phyloP scores from a whole-genome alignment of 306 rosid species.

The Quercus dentata region DNA sequence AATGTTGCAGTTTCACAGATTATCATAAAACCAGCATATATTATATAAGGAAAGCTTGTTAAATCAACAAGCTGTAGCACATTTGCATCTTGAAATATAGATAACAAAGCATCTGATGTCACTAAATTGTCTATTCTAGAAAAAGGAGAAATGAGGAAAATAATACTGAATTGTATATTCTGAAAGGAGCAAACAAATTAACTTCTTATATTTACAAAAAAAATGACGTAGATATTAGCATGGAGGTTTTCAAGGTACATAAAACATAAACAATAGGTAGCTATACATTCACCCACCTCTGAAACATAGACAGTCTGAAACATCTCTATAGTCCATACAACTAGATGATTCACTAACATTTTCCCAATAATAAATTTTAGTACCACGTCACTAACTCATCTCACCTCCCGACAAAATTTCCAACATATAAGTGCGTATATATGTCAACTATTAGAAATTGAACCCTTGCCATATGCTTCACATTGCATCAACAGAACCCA shows the following conservation, averaged over 20 bases:
- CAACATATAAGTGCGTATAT: background rate
- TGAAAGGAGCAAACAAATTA: background rate
- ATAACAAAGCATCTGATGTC: too few relatives aligned
- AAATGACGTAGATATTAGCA: background rate
- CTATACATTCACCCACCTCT: background rate
- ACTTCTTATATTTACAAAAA: background rate
- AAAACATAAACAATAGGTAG: background rate
- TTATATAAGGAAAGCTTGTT: background rate
- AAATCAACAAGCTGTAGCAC: background rate
- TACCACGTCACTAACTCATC: background rate
- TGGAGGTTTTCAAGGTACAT: background rate
- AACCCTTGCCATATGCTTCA: background rate
- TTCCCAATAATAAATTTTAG: background rate
- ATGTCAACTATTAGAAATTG: background rate
- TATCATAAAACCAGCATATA: background rate
- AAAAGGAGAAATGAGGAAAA: background rate
- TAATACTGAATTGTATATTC: background rate
- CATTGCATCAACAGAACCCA: background rate
- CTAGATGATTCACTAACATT: background rate
- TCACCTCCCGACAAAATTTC: background rate
- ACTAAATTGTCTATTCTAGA: too few relatives aligned
- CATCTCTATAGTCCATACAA: background rate
- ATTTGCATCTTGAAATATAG: background rate
- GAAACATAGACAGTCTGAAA: background rate
- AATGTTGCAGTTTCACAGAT: background rate